Evolutionary conservation across 768 basidiomycete species (phyloP), one percentile per base, ranked within the genome.

Genomic region (Termitomyces titanicus): DNA sequence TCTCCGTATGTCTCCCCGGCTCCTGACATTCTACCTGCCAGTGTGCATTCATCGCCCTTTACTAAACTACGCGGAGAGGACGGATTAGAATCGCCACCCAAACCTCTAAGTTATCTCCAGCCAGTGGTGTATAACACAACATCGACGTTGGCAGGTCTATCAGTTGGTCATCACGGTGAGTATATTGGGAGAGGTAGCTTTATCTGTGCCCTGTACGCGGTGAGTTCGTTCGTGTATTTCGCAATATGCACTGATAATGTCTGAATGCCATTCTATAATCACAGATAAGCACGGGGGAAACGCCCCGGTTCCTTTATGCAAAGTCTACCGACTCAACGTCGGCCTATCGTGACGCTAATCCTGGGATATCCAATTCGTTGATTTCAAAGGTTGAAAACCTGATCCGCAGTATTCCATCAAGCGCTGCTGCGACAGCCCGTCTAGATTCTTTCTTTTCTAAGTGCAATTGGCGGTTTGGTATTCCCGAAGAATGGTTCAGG

Each of bases 391-490:
- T 74, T 37, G 68, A 69, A 34, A 66, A 70, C 46, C 65, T 79
- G 22, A 59, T 76, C 22, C 60, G 64, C 18, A 62, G 68, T 48
- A 62, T 78, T 34, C 74, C 74, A 29, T 53, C 70, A 43, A 62
- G 64, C 51, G 35, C 62, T 46, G 61, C 72, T 18, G 65, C 74
- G 34, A 62, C 72, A 52, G 54, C 66, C n/a, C 69, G 80, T 29
- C 66, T 74, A 18, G 62, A 68, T 10, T 59, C 63, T 15, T 82
- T 75, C 64, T 80, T 83, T 66, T 57, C 64, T 18, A 70, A 76
- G 43, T 67, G 72, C 47, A 82, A 81, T 55, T 80, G 78, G 78
- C 74, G 76, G 22, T 80, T 75, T 50, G 79, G 79, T 11, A 73
- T 82, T 25, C 77, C 79, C 6, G 74, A 79, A 59, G 61, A 67